Evolutionary conservation across 495 filamentous ascomycete species (phyloP), one percentile per base, ranked within the genome.

Genomic region (Trichoderma reesei): DNA sequence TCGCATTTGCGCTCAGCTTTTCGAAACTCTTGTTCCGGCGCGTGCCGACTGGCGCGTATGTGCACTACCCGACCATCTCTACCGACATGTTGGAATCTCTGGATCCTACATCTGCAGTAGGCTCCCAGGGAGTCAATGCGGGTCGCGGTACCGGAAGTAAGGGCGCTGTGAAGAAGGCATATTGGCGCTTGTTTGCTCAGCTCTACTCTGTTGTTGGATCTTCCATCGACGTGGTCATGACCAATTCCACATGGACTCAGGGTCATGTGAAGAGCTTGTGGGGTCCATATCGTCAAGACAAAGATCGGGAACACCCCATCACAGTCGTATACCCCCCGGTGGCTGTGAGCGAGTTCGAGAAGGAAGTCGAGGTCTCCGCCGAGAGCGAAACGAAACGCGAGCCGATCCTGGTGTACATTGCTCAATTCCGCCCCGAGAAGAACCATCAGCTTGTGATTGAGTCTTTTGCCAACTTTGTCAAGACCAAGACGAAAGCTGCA

Each of bases 61-160:
- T 98, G 2, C 94, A 98, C 74, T 98, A 97, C 72, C 94, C 94
- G 6, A 97, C 94, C 56, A 98, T 98, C 59, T 96, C 92, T 5
- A 98, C 93, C 39, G 95, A 98, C 73, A 98, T 98, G 94, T 86
- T 98, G 6, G 80, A 79, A 46, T 91, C 90, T 20, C 86, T 98
- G 11, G 82, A 91, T 64, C 83, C 89, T 14, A 72, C 74, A 36
- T 76, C 76, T 10, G 42, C 68, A 11, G 81, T 76, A 31, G 86
- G 82, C n/a, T 74, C 79, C 9, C 86, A 91, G 66, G 93, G 92
- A 5, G 77, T 94, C 61, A 92, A 97, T 72, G 90, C 91, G 7
- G 91, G 92, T 38, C 80, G 86, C 38, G 92, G 92, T 5, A 80
- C 75, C 44, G 92, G 92, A 3, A 61, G 76, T 31, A 84, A 79